Evolutionary conservation across 371 early-diverging fungal genomes (phyloP).

Genomic region (Parasitella parasitica): DNA sequence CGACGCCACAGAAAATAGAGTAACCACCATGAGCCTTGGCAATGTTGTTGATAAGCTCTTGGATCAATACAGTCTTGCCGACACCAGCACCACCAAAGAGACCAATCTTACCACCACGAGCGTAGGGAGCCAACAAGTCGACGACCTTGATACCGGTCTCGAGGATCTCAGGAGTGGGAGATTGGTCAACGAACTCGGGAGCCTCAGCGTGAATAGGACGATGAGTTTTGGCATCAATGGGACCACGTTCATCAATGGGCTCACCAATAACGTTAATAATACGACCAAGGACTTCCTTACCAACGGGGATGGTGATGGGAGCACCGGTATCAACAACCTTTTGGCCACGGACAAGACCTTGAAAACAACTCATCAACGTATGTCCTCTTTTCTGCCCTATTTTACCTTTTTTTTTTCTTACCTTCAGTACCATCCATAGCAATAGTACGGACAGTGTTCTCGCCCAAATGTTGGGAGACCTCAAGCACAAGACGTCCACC

Average conservation of each 20-base stretch:
- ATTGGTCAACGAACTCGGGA: slow-evolving; percentile 95
- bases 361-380: too few species aligned
- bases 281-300: slow-evolving; percentile 94
- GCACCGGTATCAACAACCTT: slow-evolving; percentile 91
- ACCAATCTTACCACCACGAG: slow-evolving; percentile 98
- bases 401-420: slow-evolving; percentile 7
- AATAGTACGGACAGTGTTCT: slow-evolving; percentile 98
- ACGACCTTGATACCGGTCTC: slow-evolving; percentile 99
- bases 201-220: slow-evolving; percentile 93
- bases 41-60: slow-evolving; percentile 97
- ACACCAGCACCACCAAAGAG: slow-evolving; percentile 98
- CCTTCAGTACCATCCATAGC: slow-evolving; percentile 95
- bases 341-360: slow-evolving; percentile 97
- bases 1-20: slow-evolving; percentile 97
- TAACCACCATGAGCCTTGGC: slow-evolving; percentile 98
- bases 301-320: slow-evolving; percentile 94
- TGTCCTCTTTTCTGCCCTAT: too few species aligned
- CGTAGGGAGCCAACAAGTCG: slow-evolving; percentile 97
- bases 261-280: slow-evolving; percentile 99
- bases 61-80: slow-evolving; percentile 98
- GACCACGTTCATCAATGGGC: slow-evolving; percentile 97
- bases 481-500: slow-evolving; percentile 91
- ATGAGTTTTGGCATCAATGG: slow-evolving; percentile 86
- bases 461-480: slow-evolving; percentile 96
- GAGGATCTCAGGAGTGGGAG: slow-evolving; percentile 93